These are phyloP conservation scores for Paspalum vaginatum DNA, from an alignment of 176 grass and related monocot genomes.

Conservation along the genomic window DNA sequence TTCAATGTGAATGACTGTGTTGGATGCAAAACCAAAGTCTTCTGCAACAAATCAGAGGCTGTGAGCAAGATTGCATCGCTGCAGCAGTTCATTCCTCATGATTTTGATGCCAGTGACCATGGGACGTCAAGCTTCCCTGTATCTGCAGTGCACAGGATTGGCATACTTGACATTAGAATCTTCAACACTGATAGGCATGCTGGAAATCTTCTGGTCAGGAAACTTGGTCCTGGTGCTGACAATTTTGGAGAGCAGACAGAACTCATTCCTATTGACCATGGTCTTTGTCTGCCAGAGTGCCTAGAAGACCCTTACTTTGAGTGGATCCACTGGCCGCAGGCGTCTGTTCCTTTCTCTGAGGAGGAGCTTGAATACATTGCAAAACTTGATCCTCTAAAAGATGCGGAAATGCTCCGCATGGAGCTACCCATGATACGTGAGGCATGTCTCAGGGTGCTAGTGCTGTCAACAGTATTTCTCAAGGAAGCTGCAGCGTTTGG, in stretches of 20 bases:
- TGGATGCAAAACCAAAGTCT: conserved; percentile 46
- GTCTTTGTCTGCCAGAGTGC: conserved; percentile 84
- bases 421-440: conserved; percentile 82
- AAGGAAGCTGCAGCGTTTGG: conserved; percentile 77
- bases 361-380: conserved; percentile 89
- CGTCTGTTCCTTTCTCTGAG: conserved; percentile 82
- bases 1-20: conserved; percentile 81
- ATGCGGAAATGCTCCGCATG: conserved; percentile 71
- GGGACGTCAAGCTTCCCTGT: conserved; percentile 92
- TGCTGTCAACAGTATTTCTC: conserved; percentile 84
- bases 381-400: conserved; percentile 65
- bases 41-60: conserved; percentile 47
- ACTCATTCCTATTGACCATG: conserved; percentile 94
- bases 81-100: conserved; percentile 90
- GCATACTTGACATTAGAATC: conserved; percentile 92
- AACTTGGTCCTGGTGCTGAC: conserved; percentile 52
- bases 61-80: conserved; percentile 92
- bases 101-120: conserved; percentile 96
- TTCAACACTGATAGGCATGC: conserved; percentile 97
- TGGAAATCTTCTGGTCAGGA: conserved; percentile 86
- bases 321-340: conserved; percentile 96
- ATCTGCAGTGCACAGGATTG: conserved; percentile 86
- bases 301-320: conserved; percentile 98
- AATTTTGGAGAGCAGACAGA: conserved; percentile 75
- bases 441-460: conserved; percentile 80